A percentile compares a stretch with the other conserved stretches of the same genome.
phyloP scores from a whole-genome alignment of 2,329 filamentous ascomycete genomes.

The Cladorrhinum sp. region DNA sequence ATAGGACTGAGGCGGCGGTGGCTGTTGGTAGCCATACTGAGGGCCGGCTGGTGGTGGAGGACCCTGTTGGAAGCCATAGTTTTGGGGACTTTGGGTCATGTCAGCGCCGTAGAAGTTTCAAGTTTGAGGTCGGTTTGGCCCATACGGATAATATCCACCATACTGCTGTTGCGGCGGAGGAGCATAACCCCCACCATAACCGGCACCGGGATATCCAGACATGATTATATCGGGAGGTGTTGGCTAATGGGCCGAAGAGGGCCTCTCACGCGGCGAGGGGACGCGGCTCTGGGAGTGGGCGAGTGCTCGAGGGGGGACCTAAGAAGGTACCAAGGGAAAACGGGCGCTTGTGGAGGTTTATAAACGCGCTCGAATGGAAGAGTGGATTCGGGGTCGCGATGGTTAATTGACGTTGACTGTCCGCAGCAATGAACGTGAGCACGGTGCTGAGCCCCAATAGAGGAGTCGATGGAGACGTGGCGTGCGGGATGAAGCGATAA shows the following conservation, averaged over 20 bases:
- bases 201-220: conserved; percentile 60
- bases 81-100: conserved; percentile 21
- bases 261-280: conserved; percentile 1
- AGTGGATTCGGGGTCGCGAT: conserved; percentile 3
- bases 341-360: neutral
- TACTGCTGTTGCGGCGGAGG: conserved; percentile 43
- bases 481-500: conserved; percentile 11
- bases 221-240: conserved; percentile 37
- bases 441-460: conserved; percentile 11
- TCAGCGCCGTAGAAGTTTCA: conserved; percentile 18
- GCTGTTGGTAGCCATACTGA: conserved; percentile 46
- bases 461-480: conserved; percentile 6
- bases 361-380: conserved; percentile 1
- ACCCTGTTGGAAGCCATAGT: conserved; percentile 47
- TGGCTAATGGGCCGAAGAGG: conserved; percentile 5
- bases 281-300: neutral
- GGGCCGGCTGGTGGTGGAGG: conserved; percentile 37
- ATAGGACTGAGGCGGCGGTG: conserved; percentile 41
- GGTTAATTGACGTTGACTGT: conserved; percentile 7
- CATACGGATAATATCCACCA: conserved; percentile 51
- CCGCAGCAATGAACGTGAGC: conserved; percentile 16
- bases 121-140: conserved; percentile 23
- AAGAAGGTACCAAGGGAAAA: neutral
- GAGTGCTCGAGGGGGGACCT: neutral
- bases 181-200: conserved; percentile 49